Evolutionary conservation across 169 alveolate genomes (phyloP), one percentile per base, ranked within the genome.

Genomic region (Sarcocystis neurona): DNA sequence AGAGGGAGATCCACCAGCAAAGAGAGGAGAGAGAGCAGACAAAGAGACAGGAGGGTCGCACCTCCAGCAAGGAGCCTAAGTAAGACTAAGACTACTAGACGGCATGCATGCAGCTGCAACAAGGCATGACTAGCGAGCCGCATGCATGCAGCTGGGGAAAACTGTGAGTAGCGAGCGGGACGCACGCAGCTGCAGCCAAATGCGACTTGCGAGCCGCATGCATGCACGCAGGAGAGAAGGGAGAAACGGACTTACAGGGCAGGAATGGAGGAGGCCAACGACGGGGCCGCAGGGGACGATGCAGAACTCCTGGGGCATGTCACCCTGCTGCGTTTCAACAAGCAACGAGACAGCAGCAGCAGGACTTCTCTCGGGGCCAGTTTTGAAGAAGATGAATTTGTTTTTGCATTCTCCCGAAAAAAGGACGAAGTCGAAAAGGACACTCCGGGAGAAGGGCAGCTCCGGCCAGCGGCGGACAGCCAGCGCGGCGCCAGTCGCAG

Each of bases 391-490:
- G 75, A 63, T 1, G 75, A 63, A 63, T 15, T 63, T 41, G 75
- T 63, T 41, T 63, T 63, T 63, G 75, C 75, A 63, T 37, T 63
- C 27, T 37, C 43, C 46, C 39, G 75, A 63, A 15, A 63, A 63
- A n/a, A 43, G 75, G 75, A 63, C n/a, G n/a, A 63, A 63, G 44
- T 15, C 32, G 43, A 63, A 43, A n/a, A 2, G 27, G n/a, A 63
- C 41, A n/a, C 75, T 41, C 75, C 27, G 44, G 43, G 44, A 37
- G 27, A n/a, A 5, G 43, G 41, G 75, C 46, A 63, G 75, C 41
- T 63, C 75, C 1, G 75, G 37, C 75, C 75, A 63, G 44, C 32
- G 43, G 43, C 75, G 75, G 37, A 63, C n/a, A 43, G 44, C 75
- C 75, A n/a, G 4, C 75, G 75, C 41, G 5, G 75, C 75, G 8